These are phyloP conservation scores for Pichia sp. DNA, from an alignment of 1,139 yeast genomes.

Conservation along the genomic window DNA sequence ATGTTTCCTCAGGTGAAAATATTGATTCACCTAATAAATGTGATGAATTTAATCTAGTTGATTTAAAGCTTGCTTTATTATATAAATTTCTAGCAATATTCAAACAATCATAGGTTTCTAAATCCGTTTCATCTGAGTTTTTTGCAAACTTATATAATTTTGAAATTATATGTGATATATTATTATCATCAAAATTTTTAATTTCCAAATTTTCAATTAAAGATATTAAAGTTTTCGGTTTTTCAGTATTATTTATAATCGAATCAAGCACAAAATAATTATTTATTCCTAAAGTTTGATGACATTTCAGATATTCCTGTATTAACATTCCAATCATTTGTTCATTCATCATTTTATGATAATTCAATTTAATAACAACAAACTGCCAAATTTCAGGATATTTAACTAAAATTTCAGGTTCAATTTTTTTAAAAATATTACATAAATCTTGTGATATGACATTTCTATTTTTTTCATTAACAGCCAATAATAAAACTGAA, in stretches of 20 bases:
- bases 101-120: slow-evolving; percentile 15
- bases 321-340: slow-evolving; percentile 15
- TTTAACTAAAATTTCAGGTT: slow-evolving; percentile 14
- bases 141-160: slow-evolving; percentile 22
- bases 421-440: slow-evolving; percentile 17
- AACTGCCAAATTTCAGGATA: slow-evolving; percentile 29
- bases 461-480: slow-evolving; percentile 9
- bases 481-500: slow-evolving; percentile 22
- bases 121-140: slow-evolving; percentile 1
- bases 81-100: slow-evolving; percentile 23
- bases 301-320: slow-evolving; percentile 15
- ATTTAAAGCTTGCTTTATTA: slow-evolving; percentile 13
- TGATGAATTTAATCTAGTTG: slow-evolving; percentile 21
- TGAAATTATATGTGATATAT: slow-evolving; percentile 22
- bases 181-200: slow-evolving; percentile 23
- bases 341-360: slow-evolving; percentile 18
- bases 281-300: slow-evolving; percentile 5
- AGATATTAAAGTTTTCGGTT: slow-evolving; percentile 12
- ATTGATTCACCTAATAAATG: slow-evolving; percentile 40
- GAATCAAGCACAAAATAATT: slow-evolving; percentile 22
- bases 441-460: slow-evolving; percentile 17
- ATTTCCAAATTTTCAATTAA: slow-evolving; percentile 11
- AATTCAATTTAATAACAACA: slow-evolving; percentile 21
- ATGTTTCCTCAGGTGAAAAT: slow-evolving; percentile 34
- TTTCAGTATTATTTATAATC: slow-evolving; percentile 17